These are phyloP conservation scores for Fusarium sp. DNA, from an alignment of 2,329 filamentous ascomycete genomes.

Conservation along the genomic window DNA sequence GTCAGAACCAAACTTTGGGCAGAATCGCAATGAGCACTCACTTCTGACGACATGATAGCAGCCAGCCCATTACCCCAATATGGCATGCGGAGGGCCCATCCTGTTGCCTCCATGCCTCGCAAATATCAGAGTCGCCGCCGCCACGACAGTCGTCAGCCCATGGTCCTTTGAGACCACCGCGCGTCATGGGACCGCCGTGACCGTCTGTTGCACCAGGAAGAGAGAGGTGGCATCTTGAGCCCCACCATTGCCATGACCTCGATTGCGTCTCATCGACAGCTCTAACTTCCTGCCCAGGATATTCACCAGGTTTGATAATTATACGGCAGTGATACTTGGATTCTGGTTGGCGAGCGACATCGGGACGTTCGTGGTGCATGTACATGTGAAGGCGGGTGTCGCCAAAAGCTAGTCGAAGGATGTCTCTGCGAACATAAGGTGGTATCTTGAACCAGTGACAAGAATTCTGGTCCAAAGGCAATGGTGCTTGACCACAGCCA, in stretches of 20 bases:
- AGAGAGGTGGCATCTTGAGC: not conserved
- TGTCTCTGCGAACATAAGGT: not conserved
- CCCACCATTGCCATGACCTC: not conserved
- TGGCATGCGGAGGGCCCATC: not conserved
- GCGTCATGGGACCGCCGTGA: not conserved
- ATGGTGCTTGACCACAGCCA: not conserved
- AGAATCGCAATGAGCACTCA: not conserved
- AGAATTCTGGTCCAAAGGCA: not conserved
- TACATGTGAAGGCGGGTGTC: not conserved
- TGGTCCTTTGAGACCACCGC: not conserved
- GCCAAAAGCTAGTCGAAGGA: constrained; percentile 1
- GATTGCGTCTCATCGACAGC: not conserved
- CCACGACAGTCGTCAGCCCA: not conserved
- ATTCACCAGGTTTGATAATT: not conserved
- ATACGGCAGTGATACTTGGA: not conserved
- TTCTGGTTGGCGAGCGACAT: not conserved
- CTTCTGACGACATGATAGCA: constrained; percentile 3
- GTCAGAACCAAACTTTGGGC: not conserved
- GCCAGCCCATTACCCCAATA: constrained; percentile 1
- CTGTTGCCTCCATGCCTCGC: not conserved
- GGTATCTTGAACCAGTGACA: not conserved
- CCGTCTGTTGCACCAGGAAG: not conserved
- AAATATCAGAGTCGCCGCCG: not conserved
- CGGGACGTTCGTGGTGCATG: not conserved
- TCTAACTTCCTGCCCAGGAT: not conserved